A percentile compares a stretch with the other conserved stretches of the same genome.
Conservation (phyloP, 2,329 filamentous ascomycete species). For the Zymoseptoria crescenta region DNA sequence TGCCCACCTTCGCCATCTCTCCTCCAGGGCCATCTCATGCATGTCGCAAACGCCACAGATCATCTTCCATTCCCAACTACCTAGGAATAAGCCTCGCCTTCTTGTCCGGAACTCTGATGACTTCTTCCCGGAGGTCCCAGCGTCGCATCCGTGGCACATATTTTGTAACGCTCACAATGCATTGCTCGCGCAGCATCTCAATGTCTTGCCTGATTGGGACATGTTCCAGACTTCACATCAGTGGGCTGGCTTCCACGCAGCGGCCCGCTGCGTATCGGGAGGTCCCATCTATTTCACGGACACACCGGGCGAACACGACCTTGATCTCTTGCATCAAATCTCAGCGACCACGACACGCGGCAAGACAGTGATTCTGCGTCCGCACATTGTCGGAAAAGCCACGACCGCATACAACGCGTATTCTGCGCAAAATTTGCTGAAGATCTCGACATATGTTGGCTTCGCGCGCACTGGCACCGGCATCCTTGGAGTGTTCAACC, state of each 20-base stretch:
- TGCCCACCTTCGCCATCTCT: conserved; percentile 69
- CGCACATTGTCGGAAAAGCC: conserved; percentile 64
- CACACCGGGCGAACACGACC: conserved; percentile 70
- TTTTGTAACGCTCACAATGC: conserved; percentile 90
- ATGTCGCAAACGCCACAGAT: conserved; percentile 88
- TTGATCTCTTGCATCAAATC: conserved; percentile 70
- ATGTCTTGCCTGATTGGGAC: conserved; percentile 77
- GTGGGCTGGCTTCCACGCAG: conserved; percentile 79
- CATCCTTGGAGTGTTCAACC: conserved; percentile 80
- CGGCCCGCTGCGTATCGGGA: conserved; percentile 79
- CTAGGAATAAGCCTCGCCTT: conserved; percentile 63
- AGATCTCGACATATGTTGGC: conserved; percentile 72
- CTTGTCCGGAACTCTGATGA: conserved; percentile 81
- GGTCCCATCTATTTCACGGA: conserved; percentile 95
- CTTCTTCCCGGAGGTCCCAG: conserved; percentile 77
- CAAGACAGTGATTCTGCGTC: conserved; percentile 72
- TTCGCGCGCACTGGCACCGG: conserved; percentile 59
- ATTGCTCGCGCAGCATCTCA: conserved; percentile 74
- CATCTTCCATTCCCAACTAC: conserved; percentile 76
- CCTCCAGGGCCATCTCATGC: conserved; percentile 74
- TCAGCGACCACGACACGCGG: conserved; percentile 64
- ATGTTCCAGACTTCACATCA: conserved; percentile 63
- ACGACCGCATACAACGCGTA: conserved; percentile 69
- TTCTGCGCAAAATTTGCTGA: conserved; percentile 63
- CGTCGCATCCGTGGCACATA: conserved; percentile 87